These are phyloP conservation scores for Arthrobotrys sphaeroides DNA, from an alignment of 2,329 filamentous ascomycete species.

Conservation along the genomic window DNA sequence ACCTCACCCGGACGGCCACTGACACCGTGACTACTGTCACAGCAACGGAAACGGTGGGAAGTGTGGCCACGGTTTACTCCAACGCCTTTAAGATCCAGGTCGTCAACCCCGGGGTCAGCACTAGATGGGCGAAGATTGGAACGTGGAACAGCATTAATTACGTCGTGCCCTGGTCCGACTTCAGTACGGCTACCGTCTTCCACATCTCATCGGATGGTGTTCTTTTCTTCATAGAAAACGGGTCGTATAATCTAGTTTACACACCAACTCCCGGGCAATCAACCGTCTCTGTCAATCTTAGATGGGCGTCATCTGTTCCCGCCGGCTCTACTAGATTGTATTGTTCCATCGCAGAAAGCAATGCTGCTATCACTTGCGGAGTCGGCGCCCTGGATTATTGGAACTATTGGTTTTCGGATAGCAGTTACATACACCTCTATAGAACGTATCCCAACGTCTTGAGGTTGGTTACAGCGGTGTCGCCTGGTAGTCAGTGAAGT, in stretches of 20 bases:
- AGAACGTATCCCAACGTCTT: too few species aligned
- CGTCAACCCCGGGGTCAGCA: constrained; percentile 4
- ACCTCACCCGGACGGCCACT: neutral
- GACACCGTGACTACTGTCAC: constrained; percentile 4
- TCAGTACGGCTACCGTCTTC: neutral
- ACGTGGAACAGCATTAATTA: neutral
- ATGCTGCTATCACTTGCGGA: neutral
- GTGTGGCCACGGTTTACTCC: neutral
- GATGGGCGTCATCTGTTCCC: neutral
- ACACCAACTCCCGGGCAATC: neutral
- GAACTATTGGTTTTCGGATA: too few species aligned
- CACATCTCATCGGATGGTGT: neutral
- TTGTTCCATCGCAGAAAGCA: neutral
- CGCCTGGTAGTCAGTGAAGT: too few species aligned
- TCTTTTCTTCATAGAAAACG: neutral
- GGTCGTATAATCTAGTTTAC: neutral
- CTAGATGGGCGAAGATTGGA: neutral
- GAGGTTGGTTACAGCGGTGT: too few species aligned
- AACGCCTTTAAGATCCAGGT: constrained; percentile 6
- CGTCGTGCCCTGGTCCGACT: neutral
- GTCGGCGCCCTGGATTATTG: neutral
- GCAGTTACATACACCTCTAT: too few species aligned
- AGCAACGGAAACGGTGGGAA: constrained; percentile 7
- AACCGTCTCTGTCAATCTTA: neutral
- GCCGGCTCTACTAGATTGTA: neutral